Conservation (phyloP, 345 rosid species). For the Citrus glauca region DNA sequence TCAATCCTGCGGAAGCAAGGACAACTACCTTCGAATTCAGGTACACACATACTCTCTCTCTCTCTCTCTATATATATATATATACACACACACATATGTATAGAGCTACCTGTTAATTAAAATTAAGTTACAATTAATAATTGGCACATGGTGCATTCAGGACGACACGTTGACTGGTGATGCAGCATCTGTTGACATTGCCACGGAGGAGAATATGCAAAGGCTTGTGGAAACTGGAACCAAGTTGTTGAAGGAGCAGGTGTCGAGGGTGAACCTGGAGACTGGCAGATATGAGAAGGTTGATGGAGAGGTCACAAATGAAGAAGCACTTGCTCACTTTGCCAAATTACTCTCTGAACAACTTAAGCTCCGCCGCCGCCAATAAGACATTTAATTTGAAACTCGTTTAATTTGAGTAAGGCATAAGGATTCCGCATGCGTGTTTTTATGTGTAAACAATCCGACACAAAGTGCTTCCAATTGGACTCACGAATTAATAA, state of each 20-base stretch:
- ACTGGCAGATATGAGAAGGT: slow-evolving; percentile 9
- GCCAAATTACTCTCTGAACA: slow-evolving; percentile 14
- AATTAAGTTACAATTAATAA: too few species aligned
- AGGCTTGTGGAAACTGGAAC: slow-evolving; percentile 14
- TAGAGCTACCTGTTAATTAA: too few species aligned
- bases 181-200: slow-evolving; percentile 10
- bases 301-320: slow-evolving; percentile 14
- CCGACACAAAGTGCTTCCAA: too few species aligned
- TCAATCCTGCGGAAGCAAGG: not conserved
- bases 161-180: slow-evolving; percentile 14
- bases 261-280: slow-evolving; percentile 14
- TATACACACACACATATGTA: too few species aligned
- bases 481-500: too few species aligned
- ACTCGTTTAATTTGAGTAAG: not conserved
- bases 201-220: slow-evolving; percentile 10
- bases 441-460: too few species aligned
- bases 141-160: not conserved
- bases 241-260: not conserved
- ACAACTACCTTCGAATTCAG: slow-evolving; percentile 20
- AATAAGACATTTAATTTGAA: not conserved
- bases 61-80: too few species aligned
- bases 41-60: not conserved
- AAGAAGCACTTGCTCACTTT: slow-evolving; percentile 15
- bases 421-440: too few species aligned
- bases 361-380: not conserved